phyloP scores from a whole-genome alignment of 2,329 filamentous ascomycete genomes.

The Aspergillus felis region DNA sequence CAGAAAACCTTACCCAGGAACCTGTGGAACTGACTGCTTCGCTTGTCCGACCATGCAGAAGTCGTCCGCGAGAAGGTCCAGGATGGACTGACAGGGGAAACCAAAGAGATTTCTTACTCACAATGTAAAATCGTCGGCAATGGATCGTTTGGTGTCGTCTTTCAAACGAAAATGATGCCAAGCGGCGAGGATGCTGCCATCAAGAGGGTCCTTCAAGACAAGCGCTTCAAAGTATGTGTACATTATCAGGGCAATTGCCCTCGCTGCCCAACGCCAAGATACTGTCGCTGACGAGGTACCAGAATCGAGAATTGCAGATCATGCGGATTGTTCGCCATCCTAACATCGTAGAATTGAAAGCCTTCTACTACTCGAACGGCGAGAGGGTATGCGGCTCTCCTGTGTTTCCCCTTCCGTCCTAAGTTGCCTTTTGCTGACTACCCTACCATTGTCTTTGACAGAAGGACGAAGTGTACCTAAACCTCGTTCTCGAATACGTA shows the following conservation, averaged over 20 bases:
- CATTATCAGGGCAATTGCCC: neutral
- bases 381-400: slow-evolving; percentile 68
- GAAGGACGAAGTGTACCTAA: slow-evolving; percentile 99
- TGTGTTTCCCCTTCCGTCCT: slow-evolving; percentile 4
- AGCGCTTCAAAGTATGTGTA: slow-evolving; percentile 86
- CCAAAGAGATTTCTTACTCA: slow-evolving; percentile 94
- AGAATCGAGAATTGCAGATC: slow-evolving; percentile 99
- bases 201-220: slow-evolving; percentile 97
- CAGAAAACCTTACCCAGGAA: neutral
- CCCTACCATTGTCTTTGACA: slow-evolving; percentile 32
- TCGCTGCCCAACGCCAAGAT: neutral
- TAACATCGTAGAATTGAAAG: slow-evolving; percentile 98
- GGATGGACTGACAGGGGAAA: slow-evolving; percentile 95
- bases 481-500: slow-evolving; percentile 95
- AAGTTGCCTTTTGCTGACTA: slow-evolving; percentile 5
- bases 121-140: slow-evolving; percentile 99
- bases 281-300: slow-evolving; percentile 28
- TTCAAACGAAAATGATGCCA: slow-evolving; percentile 98
- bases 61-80: slow-evolving; percentile 98
- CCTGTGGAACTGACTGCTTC: slow-evolving; percentile 11
- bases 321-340: slow-evolving; percentile 99
- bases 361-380: slow-evolving; percentile 99
- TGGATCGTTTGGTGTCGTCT: slow-evolving; percentile 96
- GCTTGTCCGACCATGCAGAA: slow-evolving; percentile 54
- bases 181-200: slow-evolving; percentile 97